A percentile compares a stretch with the other conserved stretches of the same genome.
These are phyloP conservation scores for Chytridiales sp. DNA, from an alignment of 371 early-diverging fungal species.

Conservation along the genomic window DNA sequence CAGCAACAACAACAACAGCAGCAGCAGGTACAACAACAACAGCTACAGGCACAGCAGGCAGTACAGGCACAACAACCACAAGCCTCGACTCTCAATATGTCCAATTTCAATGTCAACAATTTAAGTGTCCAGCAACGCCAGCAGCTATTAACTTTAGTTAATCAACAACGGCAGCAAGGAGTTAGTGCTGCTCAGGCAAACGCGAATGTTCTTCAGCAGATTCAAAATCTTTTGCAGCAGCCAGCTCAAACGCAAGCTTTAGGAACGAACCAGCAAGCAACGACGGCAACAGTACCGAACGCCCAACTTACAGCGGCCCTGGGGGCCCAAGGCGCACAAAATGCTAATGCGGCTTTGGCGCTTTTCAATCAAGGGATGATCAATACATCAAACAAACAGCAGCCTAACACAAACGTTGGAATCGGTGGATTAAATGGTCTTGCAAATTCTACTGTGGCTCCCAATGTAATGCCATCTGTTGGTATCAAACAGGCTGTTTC, in stretches of 20 bases:
- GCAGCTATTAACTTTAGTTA: not conserved
- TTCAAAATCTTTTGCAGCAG: not conserved
- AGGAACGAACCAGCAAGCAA: not conserved
- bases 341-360: not conserved
- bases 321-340: not conserved
- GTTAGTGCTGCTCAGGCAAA: not conserved
- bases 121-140: not conserved
- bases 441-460: no score
- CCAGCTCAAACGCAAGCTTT: not conserved
- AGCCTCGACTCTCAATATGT: not conserved
- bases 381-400: not conserved
- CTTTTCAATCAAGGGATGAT: not conserved
- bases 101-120: not conserved
- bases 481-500: no score
- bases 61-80: slow-evolving; percentile 1
- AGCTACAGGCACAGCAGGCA: not conserved
- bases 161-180: not conserved
- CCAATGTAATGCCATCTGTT: no score
- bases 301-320: not conserved
- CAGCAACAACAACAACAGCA: slow-evolving; percentile 6
- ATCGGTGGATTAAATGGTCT: no score
- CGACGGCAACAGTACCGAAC: not conserved
- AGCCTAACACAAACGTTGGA: no score
- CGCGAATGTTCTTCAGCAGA: not conserved
- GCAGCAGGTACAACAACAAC: slow-evolving; percentile 6